These are phyloP conservation scores for Prunus kanzakura DNA, from an alignment of 306 rosid species.

Conservation along the genomic window DNA sequence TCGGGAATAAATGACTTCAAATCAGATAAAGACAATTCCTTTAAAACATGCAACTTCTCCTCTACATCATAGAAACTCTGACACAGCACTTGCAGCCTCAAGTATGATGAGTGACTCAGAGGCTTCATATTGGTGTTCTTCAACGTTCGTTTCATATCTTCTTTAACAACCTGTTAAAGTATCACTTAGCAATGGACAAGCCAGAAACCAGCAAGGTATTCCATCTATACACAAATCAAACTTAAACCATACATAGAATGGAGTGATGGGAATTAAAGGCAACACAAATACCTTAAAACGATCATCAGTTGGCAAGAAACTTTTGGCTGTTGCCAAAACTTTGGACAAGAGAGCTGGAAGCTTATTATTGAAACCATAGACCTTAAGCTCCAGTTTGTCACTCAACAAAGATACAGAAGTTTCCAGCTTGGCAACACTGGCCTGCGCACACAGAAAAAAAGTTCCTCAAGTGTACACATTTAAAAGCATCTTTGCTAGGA, in stretches of 20 bases:
- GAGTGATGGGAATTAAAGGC: constrained; percentile 5
- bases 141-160: constrained; percentile 72
- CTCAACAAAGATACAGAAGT: constrained; percentile 70
- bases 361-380: constrained; percentile 87
- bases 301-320: constrained; percentile 68
- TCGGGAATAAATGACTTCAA: constrained; percentile 64
- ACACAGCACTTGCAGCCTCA: constrained; percentile 75
- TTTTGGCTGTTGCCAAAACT: constrained; percentile 55
- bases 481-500: not conserved
- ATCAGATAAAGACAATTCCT: constrained; percentile 59
- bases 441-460: constrained; percentile 47
- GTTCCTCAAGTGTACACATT: not conserved
- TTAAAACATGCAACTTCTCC: constrained; percentile 52
- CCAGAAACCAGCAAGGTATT: constrained; percentile 18
- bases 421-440: constrained; percentile 87
- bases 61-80: constrained; percentile 69
- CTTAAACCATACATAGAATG: not conserved
- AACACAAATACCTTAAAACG: constrained; percentile 59
- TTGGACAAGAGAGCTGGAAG: constrained; percentile 74
- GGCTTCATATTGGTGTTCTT: constrained; percentile 94
- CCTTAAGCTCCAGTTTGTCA: constrained; percentile 86
- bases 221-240: not conserved
- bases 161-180: constrained; percentile 69
- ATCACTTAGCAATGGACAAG: constrained; percentile 16
- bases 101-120: constrained; percentile 73